Percentiles rank a stretch among this genome's conserved stretches.
These are phyloP conservation scores for Ophiostoma australiae DNA, from an alignment of 2,329 filamentous ascomycete species.

Conservation along the genomic window DNA sequence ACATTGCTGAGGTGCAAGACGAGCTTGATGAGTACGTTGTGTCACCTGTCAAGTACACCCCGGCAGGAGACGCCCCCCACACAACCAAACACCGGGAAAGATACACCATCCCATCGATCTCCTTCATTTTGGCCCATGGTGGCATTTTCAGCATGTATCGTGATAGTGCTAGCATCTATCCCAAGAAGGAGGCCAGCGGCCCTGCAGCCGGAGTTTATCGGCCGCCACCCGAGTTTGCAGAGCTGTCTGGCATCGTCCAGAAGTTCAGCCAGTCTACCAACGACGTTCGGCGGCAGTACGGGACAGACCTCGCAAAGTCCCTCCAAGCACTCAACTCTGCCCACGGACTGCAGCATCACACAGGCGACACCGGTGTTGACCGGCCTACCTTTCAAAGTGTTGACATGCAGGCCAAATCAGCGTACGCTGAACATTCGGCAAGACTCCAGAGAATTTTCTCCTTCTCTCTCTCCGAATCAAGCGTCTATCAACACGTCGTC, in stretches of 20 bases:
- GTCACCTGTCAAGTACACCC: not conserved
- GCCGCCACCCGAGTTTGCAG: not conserved
- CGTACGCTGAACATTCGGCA: not conserved
- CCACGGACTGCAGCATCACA: not conserved
- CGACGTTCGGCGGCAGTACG: not conserved
- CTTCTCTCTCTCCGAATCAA: not conserved
- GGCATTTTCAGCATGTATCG: not conserved
- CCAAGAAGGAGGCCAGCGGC: not conserved
- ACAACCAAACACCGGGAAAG: no score
- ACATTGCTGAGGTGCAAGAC: constrained; percentile 42
- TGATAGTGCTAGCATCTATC: not conserved
- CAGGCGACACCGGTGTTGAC: not conserved
- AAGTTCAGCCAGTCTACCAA: not conserved
- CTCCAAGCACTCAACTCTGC: not conserved
- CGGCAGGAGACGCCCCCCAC: not conserved
- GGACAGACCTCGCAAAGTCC: not conserved
- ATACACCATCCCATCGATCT: not conserved
- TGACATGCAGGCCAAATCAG: not conserved
- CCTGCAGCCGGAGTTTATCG: not conserved
- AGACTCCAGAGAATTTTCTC: not conserved
- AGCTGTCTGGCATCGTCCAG: not conserved
- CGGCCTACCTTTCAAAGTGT: not conserved
- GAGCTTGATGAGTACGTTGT: not conserved
- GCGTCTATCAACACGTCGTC: no score
- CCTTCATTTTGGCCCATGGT: not conserved